Evolutionary conservation across 2,329 filamentous ascomycete genomes (phyloP), one percentile per base, ranked within the genome.

Genomic region (Ophiostoma australiae): DNA sequence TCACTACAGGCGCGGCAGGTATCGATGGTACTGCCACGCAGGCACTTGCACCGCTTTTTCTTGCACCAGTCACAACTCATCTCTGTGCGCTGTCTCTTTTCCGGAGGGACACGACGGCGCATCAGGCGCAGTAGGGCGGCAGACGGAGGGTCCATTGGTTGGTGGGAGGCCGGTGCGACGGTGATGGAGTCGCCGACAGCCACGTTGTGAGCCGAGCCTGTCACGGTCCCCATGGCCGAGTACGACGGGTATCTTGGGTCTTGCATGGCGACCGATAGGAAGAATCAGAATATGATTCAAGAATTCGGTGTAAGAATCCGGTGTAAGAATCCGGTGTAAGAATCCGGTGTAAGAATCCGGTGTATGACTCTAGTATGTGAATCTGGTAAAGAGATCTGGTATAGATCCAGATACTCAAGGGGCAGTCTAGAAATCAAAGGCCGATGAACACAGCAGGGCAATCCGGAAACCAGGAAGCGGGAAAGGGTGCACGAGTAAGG

Each of bases 11-110:
- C 74, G 1, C 73, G 73, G 70, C 73, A 74, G 23, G 72, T 70
- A 67, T 74, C 74, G 44, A 68, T 27, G 33, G 70, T 71, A 68
- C 69, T 74, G 35, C 70, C 70, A n/a, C 74, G 73, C 48, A 73
- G 69, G 44, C 74, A 74, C 70, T 74, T 74, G 72, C 74, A 74
- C 10, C 74, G 72, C 68, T 74, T 75, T 65, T 74, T 73, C 70
- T 73, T 75, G 72, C 74, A 75, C 71, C 73, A 74, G 73, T 74
- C 74, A 55, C 74, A 74, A 71, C 74, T 75, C 74, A 74, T 74
- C 69, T 73, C 73, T 4, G 74, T 73, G 33, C 74, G 72, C 70
- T 74, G 74, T 2, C 74, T 70, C 65, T 75, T 74, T 41, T 75
- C 74, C 4, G 72, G 72, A 39, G 73, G 74, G 7, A 74, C 74